These are phyloP conservation scores for Entomortierella beljakovae DNA, from an alignment of 192 early-diverging fungal species.

Conservation along the genomic window DNA sequence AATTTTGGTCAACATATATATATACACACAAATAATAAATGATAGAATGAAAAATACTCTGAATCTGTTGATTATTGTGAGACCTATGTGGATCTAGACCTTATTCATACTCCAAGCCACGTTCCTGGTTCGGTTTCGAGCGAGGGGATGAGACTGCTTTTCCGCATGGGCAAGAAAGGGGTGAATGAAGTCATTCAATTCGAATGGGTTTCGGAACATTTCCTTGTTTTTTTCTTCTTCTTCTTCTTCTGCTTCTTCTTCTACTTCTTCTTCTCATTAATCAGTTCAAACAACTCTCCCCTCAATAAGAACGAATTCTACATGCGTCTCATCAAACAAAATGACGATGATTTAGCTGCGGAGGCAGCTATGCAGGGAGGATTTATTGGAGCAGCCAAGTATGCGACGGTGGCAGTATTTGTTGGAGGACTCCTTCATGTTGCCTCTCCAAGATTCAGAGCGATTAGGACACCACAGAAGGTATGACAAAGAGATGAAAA, in stretches of 20 bases:
- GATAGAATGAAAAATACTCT: too few species aligned
- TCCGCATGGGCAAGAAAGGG: too few species aligned
- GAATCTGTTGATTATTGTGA: too few species aligned
- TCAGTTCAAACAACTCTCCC: not conserved
- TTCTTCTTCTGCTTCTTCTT: not conserved
- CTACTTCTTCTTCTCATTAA: not conserved
- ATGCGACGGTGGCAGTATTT: constrained; percentile 39
- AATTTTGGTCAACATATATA: too few species aligned
- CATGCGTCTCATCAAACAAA: constrained; percentile 50
- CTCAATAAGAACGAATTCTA: not conserved
- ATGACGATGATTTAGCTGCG: constrained; percentile 35
- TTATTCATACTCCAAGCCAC: too few species aligned
- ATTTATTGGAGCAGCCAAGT: constrained; percentile 34
- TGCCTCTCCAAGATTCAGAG: constrained; percentile 32
- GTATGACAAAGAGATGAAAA: not conserved
- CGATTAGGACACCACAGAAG: constrained; percentile 43
- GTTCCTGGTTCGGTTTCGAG: too few species aligned
- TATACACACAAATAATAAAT: too few species aligned
- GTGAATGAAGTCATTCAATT: too few species aligned
- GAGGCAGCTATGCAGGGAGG: constrained; percentile 46
- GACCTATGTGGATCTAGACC: too few species aligned
- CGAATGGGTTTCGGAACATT: too few species aligned
- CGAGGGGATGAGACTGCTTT: too few species aligned
- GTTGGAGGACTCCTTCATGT: constrained; percentile 29
- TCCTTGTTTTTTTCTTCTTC: not conserved